phyloP scores from a whole-genome alignment of 371 early-diverging fungal species.

The Mucor mucedo region DNA sequence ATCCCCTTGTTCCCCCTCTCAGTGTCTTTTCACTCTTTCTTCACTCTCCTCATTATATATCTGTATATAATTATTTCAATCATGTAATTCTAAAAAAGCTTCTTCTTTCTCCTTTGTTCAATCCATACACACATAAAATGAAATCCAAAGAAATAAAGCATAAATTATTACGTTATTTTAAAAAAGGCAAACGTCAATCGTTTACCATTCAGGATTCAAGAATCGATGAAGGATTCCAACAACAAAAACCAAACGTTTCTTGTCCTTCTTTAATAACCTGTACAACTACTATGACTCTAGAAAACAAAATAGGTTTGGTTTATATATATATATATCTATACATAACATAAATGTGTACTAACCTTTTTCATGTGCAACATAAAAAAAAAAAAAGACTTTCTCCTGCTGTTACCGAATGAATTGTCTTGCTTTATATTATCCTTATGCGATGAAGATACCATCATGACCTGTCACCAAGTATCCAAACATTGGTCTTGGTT shows the following conservation, averaged over 20 bases:
- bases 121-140: neutral
- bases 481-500: constrained; percentile 16
- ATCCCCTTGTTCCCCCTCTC: neutral
- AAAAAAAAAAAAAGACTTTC: constrained; percentile 8
- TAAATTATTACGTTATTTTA: constrained; percentile 20
- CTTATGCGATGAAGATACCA: constrained; percentile 15
- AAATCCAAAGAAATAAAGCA: constrained; percentile 2
- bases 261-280: constrained; percentile 4
- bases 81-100: neutral
- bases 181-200: constrained; percentile 11
- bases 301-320: neutral
- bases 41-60: neutral
- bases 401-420: constrained; percentile 18
- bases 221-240: constrained; percentile 30
- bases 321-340: neutral
- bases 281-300: neutral
- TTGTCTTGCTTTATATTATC: constrained; percentile 15
- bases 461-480: constrained; percentile 6
- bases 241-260: constrained; percentile 7
- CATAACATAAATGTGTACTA: neutral
- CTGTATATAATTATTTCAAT: neutral
- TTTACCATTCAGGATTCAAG: constrained; percentile 14
- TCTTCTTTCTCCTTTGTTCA: neutral
- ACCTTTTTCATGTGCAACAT: neutral
- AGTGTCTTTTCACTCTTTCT: neutral